Base-by-base conservation (phyloP, 345 rosid species). In the Camelina neglecta region DNA sequence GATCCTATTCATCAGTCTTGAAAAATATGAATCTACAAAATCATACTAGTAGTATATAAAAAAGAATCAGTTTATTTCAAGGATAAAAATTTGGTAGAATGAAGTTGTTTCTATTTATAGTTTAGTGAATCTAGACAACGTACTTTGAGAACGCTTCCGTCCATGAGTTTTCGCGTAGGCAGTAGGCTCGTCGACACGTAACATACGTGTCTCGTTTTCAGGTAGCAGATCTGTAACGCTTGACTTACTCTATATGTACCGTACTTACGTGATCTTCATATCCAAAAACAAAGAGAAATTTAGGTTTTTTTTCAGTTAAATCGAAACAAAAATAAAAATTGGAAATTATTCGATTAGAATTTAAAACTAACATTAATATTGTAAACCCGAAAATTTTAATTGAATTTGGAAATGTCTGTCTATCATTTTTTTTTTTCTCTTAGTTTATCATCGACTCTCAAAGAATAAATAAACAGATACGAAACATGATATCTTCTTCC, bases 51-150 rank as follows among this genome's bases (percentile, higher is more conserved):
- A 7, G 7, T 29, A 31, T 15, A 7, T 3, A 11, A 55, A 12
- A 51, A 5, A 51, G 24, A 4, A n/a, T 24, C 6, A 13, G 11
- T 8, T 35, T 7, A 35, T 35, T 48, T 39, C 33, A 42, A 8
- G 11, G 11, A 38, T 39, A 61, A 21, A 61, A 21, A 41, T 12
- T 60, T 42, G 39, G 54, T 45, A 45, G 9, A 6, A 21, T n/a
- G 16, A 69, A 41, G 48, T 39, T 69, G 29, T 42, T 55, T 69
- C 54, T 57, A 45, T 45, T 7, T 29, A 56, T 26, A 58, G 66
- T 3, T 18, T 21, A 39, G 29, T 71, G 70, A 65, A 65, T 48
- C 12, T 65, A 48, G 57, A 31, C 69, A 3, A 31, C 55, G 9
- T 45, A 29, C 54, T 1, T n/a, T 29, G 13, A n/a, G 24, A 64